Base-by-base conservation (phyloP, 2,329 filamentous ascomycete genomes). In the Pestalotiopsis fici region DNA sequence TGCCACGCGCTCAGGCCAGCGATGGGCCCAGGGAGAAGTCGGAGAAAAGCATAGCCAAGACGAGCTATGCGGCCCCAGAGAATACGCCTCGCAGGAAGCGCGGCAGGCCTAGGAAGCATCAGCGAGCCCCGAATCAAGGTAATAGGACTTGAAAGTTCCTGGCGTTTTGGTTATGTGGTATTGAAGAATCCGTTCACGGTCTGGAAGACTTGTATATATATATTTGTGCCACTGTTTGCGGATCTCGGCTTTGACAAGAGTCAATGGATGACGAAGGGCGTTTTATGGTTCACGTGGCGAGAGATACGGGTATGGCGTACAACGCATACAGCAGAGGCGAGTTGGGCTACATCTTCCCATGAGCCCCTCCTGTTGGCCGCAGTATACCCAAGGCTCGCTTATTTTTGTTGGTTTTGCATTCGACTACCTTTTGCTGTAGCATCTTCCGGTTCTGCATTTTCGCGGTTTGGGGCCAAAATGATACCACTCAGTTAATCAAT, bases 61-160 rank as follows among this genome's bases (percentile, higher is more conserved):
- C 21, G 31, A 47, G 31, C 4, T 2, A 27, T 60, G 57, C 21
- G 21, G 21, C 23, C 27, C 35, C 39, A 11, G 59, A 25, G n/a
- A 18, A 35, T 5, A 28, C 62, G 47, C 43, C 54, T 18, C 63
- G 63, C n/a, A 65, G 54, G 25, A 65, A 47, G 63, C 63, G 63
- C 37, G 63, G 63, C 9, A 35, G 63, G 54, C 63, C 63, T 27
- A 37, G 63, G n/a, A 65, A 65, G 23, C 54, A 65, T 23, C 21
- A 11, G 23, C 63, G 13, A n/a, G 47, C 43, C 25, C 43, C 61
- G 7, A 64, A 64, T 25, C 39, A 64, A 43, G 39, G 61, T 7
- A 55, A 64, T 21, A 15, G 43, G 47, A 25, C 18, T 27, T 64
- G 59, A 62, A n/a, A 37, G 47, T 35, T 50, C n/a, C 50, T 28